Base-by-base conservation (phyloP, 192 early-diverging fungal genomes). In the Podila clonocystis region DNA sequence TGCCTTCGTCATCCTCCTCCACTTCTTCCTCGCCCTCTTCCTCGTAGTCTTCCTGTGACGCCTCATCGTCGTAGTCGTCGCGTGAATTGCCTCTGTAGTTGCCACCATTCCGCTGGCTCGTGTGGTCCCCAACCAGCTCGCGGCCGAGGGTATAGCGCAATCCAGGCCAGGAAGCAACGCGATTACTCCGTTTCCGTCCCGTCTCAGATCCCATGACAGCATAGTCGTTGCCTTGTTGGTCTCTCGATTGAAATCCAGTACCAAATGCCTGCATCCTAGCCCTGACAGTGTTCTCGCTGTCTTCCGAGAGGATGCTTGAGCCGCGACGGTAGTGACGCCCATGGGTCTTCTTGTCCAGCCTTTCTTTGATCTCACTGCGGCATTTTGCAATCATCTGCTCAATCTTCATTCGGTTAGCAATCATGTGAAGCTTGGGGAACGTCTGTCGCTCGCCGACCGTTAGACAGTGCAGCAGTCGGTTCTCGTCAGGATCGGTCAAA, bases 351-450 rank as follows among this genome's bases (percentile, higher is more conserved):
- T 64, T 63, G 24, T 67, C 82, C 65, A 80, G 45, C 52, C 29
- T 72, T 58, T 29, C 70, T 24, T 75, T 69, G 33, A 73, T 75
- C 63, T 62, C 82, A 11, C 28, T 52, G 22, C 77, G 76, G 50
- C 83, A 84, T 48, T 64, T 65, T 17, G 88, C 71, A 72, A 95
- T 91, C 9, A 89, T 85, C 61, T 89, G 86, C 74, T 97, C 96
- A 70, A 97, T 89, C 50, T 77, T 75, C 86, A 95, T 72, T 12
- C 94, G 88, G 62, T 93, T 91, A 15, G 85, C 72, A 65, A 97
- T 92, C 91, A 94, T 92, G 45, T 88, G 82, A 19, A 97, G 68
- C 72, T 94, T 94, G 5, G 95, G 93, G 89, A 90, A 95, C 1
- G 93, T 91, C 55, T 89, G 89, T 22, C 70, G 66, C 57, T 87